Conservation (phyloP, 345 rosid species). For the Nephelium lappaceum region DNA sequence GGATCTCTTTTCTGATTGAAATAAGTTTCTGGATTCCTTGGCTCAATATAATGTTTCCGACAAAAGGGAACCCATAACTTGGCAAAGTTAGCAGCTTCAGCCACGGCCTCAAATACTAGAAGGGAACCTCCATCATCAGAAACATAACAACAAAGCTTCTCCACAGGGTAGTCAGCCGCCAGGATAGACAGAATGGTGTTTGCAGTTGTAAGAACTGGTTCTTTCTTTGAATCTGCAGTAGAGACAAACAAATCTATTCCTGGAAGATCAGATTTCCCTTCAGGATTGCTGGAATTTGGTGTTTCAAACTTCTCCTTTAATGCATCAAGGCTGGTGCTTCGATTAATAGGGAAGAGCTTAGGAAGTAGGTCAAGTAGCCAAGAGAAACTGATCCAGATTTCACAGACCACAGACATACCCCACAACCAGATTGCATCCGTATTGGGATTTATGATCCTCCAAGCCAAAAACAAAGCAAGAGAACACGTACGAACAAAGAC, state of each 20-base stretch:
- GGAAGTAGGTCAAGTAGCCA: constrained; percentile 36
- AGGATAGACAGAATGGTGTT: constrained; percentile 34
- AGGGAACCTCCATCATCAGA: constrained; percentile 38
- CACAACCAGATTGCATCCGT: constrained; percentile 42
- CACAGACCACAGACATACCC: constrained; percentile 38
- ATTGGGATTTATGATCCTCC: constrained; percentile 37
- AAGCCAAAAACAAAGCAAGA: constrained; percentile 29
- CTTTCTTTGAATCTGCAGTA: constrained; percentile 34
- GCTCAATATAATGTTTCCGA: constrained; percentile 35
- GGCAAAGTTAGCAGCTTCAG: constrained; percentile 37
- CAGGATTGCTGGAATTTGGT: constrained; percentile 20
- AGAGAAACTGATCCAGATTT: constrained; percentile 35
- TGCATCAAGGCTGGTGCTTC: constrained; percentile 26
- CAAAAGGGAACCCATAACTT: constrained; percentile 40
- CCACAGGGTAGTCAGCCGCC: constrained; percentile 39
- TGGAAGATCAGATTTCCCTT: constrained; percentile 37
- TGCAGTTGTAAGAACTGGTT: constrained; percentile 31
- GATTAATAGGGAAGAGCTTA: constrained; percentile 34
- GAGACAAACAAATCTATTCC: constrained; percentile 33
- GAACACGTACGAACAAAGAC: constrained; percentile 27
- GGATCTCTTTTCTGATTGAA: constrained; percentile 37
- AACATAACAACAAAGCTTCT: constrained; percentile 34
- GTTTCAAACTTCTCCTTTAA: constrained; percentile 34
- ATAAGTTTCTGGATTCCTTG: constrained; percentile 36
- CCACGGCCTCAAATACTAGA: constrained; percentile 30